Evolutionary conservation across 345 rosid species (phyloP).

Genomic region (Pugionium dolabratum): DNA sequence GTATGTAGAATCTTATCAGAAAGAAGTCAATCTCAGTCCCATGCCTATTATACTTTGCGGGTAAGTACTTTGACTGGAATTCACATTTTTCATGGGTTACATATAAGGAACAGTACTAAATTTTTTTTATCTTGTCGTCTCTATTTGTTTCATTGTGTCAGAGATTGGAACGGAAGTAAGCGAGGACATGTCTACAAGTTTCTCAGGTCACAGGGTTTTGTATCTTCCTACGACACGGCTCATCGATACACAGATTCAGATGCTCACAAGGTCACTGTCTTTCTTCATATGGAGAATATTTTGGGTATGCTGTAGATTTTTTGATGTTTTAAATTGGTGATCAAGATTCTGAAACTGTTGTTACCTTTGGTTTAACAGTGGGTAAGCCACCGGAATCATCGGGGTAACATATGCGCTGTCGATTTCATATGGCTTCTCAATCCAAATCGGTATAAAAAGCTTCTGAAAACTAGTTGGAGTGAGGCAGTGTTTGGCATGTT

Average conservation of each 20-base stretch:
- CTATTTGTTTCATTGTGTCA: conserved; percentile 33
- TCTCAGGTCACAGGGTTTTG: conserved; percentile 91
- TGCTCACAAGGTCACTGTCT: conserved; percentile 80
- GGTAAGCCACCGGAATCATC: conserved; percentile 95
- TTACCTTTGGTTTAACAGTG: conserved; percentile 52
- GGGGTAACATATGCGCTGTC: conserved; percentile 94
- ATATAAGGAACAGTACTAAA: conserved; percentile 2
- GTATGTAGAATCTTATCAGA: conserved; percentile 77
- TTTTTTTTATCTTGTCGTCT: background rate
- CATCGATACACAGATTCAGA: conserved; percentile 95
- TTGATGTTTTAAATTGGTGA: conserved; percentile 15
- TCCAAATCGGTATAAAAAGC: conserved; percentile 70
- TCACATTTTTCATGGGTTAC: conserved; percentile 5
- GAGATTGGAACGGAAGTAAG: conserved; percentile 99
- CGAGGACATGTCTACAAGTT: conserved; percentile 94
- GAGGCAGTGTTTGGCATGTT: conserved; percentile 98
- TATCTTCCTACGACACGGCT: conserved; percentile 92
- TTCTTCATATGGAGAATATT: conserved; percentile 34
- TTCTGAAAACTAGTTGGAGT: conserved; percentile 84
- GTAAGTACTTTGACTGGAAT: conserved; percentile 38
- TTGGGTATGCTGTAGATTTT: conserved; percentile 42
- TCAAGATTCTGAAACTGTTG: conserved; percentile 16
- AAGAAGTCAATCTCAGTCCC: conserved; percentile 66
- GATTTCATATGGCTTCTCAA: conserved; percentile 98
- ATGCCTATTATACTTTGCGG: conserved; percentile 87